These are phyloP conservation scores for Fusarium subtropicale DNA, from an alignment of 2,329 filamentous ascomycete genomes.

Conservation along the genomic window DNA sequence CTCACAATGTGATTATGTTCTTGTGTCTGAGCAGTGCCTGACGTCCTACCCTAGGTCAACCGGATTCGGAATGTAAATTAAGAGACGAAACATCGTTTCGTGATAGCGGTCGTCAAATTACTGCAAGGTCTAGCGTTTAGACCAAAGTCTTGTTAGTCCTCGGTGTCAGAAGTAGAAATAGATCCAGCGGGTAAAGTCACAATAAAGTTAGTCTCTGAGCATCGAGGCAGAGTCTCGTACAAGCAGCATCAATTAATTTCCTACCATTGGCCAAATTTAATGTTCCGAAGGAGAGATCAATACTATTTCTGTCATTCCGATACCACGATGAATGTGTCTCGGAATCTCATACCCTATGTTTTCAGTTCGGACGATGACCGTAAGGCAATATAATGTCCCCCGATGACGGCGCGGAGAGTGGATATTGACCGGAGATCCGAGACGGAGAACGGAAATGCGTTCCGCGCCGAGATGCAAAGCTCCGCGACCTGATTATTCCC, in stretches of 20 bases:
- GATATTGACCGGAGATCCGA: constrained; percentile 45
- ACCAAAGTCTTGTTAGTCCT: background rate
- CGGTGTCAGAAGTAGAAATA: background rate
- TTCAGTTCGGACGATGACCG: constrained; percentile 13
- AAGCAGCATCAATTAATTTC: background rate
- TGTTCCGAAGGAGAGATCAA: background rate
- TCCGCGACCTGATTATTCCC: constrained; percentile 27
- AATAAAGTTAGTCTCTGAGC: background rate
- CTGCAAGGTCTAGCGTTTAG: background rate
- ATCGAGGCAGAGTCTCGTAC: background rate
- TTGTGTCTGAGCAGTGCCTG: background rate
- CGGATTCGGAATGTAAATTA: background rate
- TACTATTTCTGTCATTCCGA: background rate
- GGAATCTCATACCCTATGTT: constrained; percentile 27
- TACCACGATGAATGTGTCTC: background rate
- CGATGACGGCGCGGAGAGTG: constrained; percentile 46
- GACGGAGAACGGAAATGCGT: constrained; percentile 45
- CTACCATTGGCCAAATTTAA: background rate
- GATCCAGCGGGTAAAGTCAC: background rate
- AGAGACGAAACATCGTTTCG: too few species aligned
- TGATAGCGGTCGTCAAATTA: background rate
- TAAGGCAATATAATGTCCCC: constrained; percentile 26
- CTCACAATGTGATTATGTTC: background rate
- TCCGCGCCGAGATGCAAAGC: constrained; percentile 43
- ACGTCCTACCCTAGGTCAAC: constrained; percentile 7